These are phyloP conservation scores for Stemphylium lycopersici DNA, from an alignment of 2,329 filamentous ascomycete genomes.

Conservation along the genomic window DNA sequence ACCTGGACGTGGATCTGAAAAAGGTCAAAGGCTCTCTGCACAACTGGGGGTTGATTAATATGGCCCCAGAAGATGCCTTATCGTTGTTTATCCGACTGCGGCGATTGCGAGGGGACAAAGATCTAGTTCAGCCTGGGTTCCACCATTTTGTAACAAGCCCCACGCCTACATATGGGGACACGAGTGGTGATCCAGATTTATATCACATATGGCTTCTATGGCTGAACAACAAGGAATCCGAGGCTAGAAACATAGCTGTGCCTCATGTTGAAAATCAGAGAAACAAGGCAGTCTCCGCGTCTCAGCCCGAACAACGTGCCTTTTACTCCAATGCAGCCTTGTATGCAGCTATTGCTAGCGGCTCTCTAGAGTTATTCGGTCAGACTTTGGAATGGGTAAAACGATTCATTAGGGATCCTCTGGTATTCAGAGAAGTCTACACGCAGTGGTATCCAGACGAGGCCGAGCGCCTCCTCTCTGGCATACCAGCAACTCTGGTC, in stretches of 20 bases:
- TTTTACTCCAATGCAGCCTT: constrained; percentile 36
- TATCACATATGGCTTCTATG: constrained; percentile 21
- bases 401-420: constrained; percentile 47
- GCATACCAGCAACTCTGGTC: constrained; percentile 4
- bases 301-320: constrained; percentile 39
- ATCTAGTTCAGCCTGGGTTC: constrained; percentile 10
- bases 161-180: neutral
- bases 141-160: too few relatives aligned
- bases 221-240: constrained; percentile 9
- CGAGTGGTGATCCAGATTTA: constrained; percentile 23
- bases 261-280: constrained; percentile 25
- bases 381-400: constrained; percentile 45
- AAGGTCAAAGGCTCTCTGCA: constrained; percentile 7
- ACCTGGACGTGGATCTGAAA: constrained; percentile 23
- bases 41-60: constrained; percentile 7
- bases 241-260: constrained; percentile 18
- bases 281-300: constrained; percentile 24
- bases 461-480: constrained; percentile 5
- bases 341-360: constrained; percentile 41
- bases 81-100: constrained; percentile 29
- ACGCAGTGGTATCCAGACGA: neutral
- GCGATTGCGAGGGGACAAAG: constrained; percentile 20
- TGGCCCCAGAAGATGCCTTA: constrained; percentile 25
- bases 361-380: constrained; percentile 37
- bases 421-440: constrained; percentile 8